Conservation (phyloP, 352 stramenopile genomes). For the Globisporangium megalacanthum region DNA sequence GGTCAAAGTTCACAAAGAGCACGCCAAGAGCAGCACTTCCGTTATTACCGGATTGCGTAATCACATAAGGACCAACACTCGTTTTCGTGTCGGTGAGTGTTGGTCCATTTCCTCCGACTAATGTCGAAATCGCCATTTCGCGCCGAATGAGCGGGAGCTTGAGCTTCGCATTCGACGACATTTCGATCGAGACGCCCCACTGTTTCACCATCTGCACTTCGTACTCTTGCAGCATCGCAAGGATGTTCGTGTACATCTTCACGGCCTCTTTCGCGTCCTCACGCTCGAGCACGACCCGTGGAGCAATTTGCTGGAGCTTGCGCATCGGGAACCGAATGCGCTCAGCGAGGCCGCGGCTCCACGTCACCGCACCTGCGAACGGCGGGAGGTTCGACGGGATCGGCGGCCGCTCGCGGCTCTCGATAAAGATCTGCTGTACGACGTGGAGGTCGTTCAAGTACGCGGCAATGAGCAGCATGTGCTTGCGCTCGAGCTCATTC, state of each 20-base stretch:
- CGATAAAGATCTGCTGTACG: slow-evolving; percentile 89
- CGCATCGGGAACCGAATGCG: slow-evolving; percentile 88
- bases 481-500: slow-evolving; percentile 87
- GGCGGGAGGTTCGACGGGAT: slow-evolving; percentile 88
- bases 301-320: slow-evolving; percentile 77
- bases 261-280: slow-evolving; percentile 89
- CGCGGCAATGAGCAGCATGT: slow-evolving; percentile 69
- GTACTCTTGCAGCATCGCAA: slow-evolving; percentile 78
- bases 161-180: slow-evolving; percentile 77
- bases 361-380: slow-evolving; percentile 88
- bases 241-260: slow-evolving; percentile 87
- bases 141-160: slow-evolving; percentile 82
- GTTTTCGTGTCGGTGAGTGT: slow-evolving; percentile 1
- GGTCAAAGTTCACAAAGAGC: slow-evolving; percentile 90
- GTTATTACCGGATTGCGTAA: slow-evolving; percentile 4
- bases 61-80: no score
- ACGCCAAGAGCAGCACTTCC: slow-evolving; percentile 8
- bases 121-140: slow-evolving; percentile 14
- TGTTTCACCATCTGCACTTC: slow-evolving; percentile 80
- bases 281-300: slow-evolving; percentile 75
- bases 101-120: neutral
- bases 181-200: slow-evolving; percentile 77
- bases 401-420: slow-evolving; percentile 78
- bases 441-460: slow-evolving; percentile 78
- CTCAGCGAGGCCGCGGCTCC: slow-evolving; percentile 82